Conservation (phyloP, 495 filamentous ascomycete genomes). For the Glonium stellatum region DNA sequence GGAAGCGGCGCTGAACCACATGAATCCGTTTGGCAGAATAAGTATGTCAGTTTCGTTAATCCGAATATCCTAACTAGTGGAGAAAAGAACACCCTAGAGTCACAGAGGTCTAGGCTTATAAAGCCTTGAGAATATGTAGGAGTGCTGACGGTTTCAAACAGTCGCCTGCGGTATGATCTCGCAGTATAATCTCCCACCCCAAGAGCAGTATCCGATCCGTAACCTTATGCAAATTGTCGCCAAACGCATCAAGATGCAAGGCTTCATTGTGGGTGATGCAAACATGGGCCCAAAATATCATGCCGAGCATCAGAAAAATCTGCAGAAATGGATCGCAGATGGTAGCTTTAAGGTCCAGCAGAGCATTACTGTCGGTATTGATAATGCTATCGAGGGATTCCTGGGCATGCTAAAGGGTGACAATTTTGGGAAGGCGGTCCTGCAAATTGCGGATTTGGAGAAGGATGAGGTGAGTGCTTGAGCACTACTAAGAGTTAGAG, state of each 20-base stretch:
- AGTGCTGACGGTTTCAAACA: slow-evolving; percentile 10
- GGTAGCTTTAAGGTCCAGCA: slow-evolving; percentile 70
- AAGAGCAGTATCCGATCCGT: slow-evolving; percentile 59
- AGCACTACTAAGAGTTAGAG: no score
- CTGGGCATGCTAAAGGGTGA: slow-evolving; percentile 82
- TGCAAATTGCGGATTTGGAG: slow-evolving; percentile 55
- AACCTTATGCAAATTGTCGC: slow-evolving; percentile 52
- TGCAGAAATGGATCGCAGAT: slow-evolving; percentile 78
- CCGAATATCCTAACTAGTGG: slow-evolving; percentile 5
- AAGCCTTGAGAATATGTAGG: neutral
- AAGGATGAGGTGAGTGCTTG: neutral
- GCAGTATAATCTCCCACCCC: slow-evolving; percentile 60
- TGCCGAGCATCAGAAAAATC: slow-evolving; percentile 72
- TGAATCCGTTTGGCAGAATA: slow-evolving; percentile 69
- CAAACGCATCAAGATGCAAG: slow-evolving; percentile 58
- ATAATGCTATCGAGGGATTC: slow-evolving; percentile 71
- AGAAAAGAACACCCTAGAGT: neutral
- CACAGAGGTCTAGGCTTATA: neutral
- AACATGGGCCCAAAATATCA: slow-evolving; percentile 64
- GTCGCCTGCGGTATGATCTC: slow-evolving; percentile 66
- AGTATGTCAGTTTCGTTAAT: slow-evolving; percentile 43
- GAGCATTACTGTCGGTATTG: slow-evolving; percentile 69
- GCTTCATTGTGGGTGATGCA: slow-evolving; percentile 67
- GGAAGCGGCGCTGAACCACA: slow-evolving; percentile 60
- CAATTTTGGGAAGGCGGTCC: slow-evolving; percentile 87